Evolutionary conservation across 306 rosid genomes (phyloP).

Genomic region (Fragaria nilgerrensis): DNA sequence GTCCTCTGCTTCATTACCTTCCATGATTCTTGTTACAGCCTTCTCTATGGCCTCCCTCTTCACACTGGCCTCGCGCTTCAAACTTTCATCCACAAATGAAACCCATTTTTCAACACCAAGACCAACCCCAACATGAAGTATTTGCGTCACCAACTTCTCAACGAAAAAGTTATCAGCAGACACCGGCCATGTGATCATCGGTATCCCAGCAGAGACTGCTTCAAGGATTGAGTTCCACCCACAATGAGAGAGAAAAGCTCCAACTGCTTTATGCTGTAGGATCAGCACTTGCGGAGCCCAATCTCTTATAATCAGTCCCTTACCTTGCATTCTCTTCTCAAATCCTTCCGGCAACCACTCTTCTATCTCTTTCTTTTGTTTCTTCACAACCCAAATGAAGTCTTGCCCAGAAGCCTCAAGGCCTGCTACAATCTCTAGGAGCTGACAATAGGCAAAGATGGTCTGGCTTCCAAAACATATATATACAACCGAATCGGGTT

Average conservation of each 20-base stretch:
- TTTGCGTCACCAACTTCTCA: constrained; percentile 28
- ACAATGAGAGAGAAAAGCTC: not conserved
- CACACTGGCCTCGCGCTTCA: constrained; percentile 23
- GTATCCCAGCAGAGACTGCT: constrained; percentile 28
- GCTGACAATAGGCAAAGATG: not conserved
- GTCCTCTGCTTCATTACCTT: constrained; percentile 28
- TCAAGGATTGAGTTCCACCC: constrained; percentile 41
- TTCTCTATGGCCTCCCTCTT: constrained; percentile 20
- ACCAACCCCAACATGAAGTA: constrained; percentile 19
- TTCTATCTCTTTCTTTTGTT: not conserved
- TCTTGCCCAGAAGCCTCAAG: not conserved
- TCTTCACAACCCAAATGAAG: constrained; percentile 1
- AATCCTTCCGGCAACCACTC: not conserved
- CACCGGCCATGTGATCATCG: constrained; percentile 36
- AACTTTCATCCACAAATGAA: not conserved
- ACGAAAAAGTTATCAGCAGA: constrained; percentile 30
- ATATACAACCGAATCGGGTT: not conserved
- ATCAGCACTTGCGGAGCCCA: not conserved
- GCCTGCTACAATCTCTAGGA: not conserved
- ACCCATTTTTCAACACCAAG: constrained; percentile 28
- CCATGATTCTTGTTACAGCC: constrained; percentile 36
- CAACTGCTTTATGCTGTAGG: not conserved
- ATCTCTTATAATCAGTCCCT: not conserved
- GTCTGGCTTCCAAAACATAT: not conserved
- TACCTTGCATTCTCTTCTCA: not conserved